A percentile compares a stretch with the other conserved stretches of the same genome.
These are phyloP conservation scores for Balamuthia mandrillaris DNA, from an alignment of 208 protist genomes.

Conservation along the genomic window DNA sequence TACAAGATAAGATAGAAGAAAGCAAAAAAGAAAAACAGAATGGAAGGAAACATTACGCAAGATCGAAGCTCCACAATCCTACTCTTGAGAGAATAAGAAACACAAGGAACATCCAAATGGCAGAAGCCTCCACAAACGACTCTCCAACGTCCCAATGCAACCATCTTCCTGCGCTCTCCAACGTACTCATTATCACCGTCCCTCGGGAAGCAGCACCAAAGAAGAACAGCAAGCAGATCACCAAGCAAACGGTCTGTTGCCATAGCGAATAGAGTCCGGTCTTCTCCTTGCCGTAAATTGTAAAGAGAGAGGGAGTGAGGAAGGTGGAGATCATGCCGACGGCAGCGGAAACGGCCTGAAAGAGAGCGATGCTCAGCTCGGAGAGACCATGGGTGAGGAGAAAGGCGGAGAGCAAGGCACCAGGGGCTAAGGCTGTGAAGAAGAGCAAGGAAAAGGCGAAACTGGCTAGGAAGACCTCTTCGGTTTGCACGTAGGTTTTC, in stretches of 20 bases:
- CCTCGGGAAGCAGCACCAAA: not conserved
- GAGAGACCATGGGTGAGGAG: not conserved
- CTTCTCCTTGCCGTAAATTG: not conserved
- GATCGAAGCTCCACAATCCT: not conserved
- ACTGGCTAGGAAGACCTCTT: not conserved
- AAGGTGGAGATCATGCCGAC: not conserved
- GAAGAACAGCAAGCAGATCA: not conserved
- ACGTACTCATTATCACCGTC: not conserved
- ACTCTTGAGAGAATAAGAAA: not conserved
- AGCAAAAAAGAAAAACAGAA: too few relatives aligned
- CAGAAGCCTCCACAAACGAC: not conserved
- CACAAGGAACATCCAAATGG: not conserved
- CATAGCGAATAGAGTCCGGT: not conserved
- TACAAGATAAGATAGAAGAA: too few relatives aligned
- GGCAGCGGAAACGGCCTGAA: not conserved
- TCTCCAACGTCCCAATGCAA: not conserved
- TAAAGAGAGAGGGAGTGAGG: not conserved
- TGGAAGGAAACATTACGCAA: not conserved
- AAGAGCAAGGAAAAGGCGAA: not conserved
- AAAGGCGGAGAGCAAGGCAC: not conserved
- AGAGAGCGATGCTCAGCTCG: not conserved
- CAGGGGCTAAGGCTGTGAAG: not conserved
- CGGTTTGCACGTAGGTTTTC: not conserved
- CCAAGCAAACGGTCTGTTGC: not conserved
- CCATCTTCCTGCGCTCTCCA: not conserved